Evolutionary conservation across 441 rosid species (phyloP).

Genomic region (Gossypium lobatum): DNA sequence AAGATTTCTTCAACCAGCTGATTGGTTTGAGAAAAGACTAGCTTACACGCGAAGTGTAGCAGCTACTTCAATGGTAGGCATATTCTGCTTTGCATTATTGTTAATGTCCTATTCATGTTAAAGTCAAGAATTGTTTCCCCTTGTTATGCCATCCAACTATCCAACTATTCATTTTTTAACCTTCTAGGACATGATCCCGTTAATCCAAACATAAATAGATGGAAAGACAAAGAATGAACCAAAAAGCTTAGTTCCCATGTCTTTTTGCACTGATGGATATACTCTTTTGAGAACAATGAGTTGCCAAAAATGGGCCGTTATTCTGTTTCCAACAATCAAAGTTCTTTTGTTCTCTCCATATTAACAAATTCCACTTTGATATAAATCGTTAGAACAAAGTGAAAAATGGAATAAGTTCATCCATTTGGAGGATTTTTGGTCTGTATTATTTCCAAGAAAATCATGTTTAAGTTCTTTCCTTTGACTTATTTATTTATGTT

Average conservation of each 20-base stretch:
- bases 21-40: slow-evolving; percentile 99
- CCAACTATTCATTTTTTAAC: neutral
- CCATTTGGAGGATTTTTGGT: neutral
- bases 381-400: neutral
- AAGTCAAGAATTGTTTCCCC: neutral
- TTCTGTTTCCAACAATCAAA: neutral
- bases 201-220: neutral
- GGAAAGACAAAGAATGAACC: neutral
- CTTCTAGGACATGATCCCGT: neutral
- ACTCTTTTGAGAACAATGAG: neutral
- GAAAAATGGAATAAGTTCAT: neutral
- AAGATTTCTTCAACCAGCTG: slow-evolving; percentile 86
- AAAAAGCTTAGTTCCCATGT: slow-evolving; percentile 4
- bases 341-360: neutral
- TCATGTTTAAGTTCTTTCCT: neutral
- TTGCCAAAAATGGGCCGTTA: neutral
- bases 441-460: neutral
- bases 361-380: neutral
- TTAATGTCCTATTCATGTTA: neutral
- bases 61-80: slow-evolving; percentile 89
- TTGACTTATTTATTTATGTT: neutral
- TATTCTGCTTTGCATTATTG: slow-evolving; percentile 4
- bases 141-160: neutral
- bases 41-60: slow-evolving; percentile 95
- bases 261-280: neutral